Conservation (phyloP, 2,329 filamentous ascomycete species). For the Arachnomyces sp. region DNA sequence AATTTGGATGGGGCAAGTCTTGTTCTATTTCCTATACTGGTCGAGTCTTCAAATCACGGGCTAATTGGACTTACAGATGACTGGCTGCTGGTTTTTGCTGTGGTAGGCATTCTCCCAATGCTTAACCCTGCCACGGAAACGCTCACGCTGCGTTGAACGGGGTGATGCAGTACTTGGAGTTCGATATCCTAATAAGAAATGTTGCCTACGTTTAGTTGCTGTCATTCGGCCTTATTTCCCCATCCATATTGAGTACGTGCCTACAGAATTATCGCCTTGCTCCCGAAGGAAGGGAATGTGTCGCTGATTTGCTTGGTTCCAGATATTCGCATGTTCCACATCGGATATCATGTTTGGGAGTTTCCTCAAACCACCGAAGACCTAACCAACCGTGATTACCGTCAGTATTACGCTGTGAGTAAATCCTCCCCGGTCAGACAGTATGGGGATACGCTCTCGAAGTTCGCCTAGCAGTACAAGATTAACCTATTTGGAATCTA, state of each 20-base stretch:
- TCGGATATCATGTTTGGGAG: constrained; percentile 3
- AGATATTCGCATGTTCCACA: not conserved
- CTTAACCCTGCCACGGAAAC: no score
- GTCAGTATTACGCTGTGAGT: constrained; percentile 7
- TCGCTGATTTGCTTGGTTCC: constrained; percentile 19
- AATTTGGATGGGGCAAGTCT: constrained; percentile 2
- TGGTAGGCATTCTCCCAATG: constrained; percentile 8
- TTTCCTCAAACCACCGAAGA: constrained; percentile 13
- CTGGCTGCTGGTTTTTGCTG: constrained; percentile 29
- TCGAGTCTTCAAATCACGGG: not conserved
- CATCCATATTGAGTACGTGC: constrained; percentile 19
- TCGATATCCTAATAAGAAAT: no score
- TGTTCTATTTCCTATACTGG: not conserved
- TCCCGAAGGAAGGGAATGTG: constrained; percentile 10
- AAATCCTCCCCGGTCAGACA: no score
- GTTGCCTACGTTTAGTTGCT: not conserved
- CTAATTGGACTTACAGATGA: constrained; percentile 20
- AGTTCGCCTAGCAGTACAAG: no score
- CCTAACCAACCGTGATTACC: constrained; percentile 20
- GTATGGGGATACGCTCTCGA: no score
- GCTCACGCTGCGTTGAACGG: no score
- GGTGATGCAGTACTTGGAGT: no score
- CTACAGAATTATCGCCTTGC: constrained; percentile 26
- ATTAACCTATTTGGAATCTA: constrained; percentile 7
- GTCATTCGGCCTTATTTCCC: constrained; percentile 2